Percentiles rank a stretch among this genome's conserved stretches.
These are phyloP conservation scores for Coniochaeta prunicola DNA, from an alignment of 2,329 filamentous ascomycete species.

Conservation along the genomic window DNA sequence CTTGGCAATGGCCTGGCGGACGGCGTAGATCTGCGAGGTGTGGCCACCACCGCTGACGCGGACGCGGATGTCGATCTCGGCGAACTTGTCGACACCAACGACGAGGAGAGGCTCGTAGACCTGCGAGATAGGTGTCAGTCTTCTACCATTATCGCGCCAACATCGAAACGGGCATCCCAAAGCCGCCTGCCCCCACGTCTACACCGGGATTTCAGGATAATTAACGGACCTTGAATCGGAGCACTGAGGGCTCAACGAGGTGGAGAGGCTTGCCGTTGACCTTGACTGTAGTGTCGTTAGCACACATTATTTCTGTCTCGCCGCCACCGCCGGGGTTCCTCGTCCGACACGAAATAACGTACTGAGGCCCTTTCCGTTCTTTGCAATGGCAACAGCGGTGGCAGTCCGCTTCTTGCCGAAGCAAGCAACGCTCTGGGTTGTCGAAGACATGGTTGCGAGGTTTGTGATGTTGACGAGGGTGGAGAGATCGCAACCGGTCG, in stretches of 20 bases:
- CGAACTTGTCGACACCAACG: conserved; percentile 76
- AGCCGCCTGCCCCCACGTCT: conserved; percentile 7
- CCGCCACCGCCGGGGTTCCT: neutral
- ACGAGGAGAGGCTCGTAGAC: conserved; percentile 99
- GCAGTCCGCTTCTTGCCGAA: conserved; percentile 99
- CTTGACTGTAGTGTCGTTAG: conserved; percentile 49
- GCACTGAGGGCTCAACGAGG: conserved; percentile 91
- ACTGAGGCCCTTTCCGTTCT: conserved; percentile 25
- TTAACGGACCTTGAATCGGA: conserved; percentile 82
- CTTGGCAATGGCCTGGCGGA: conserved; percentile 99
- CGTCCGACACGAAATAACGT: neutral
- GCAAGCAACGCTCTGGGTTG: conserved; percentile 83
- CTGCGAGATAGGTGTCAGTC: conserved; percentile 28
- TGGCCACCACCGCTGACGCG: conserved; percentile 96
- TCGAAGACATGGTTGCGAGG: conserved; percentile 57
- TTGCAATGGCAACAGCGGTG: conserved; percentile 89
- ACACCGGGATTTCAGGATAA: neutral
- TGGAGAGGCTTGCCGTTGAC: conserved; percentile 95
- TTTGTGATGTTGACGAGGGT: conserved; percentile 2
- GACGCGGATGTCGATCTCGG: conserved; percentile 73
- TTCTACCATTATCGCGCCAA: neutral
- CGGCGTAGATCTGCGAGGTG: conserved; percentile 82
- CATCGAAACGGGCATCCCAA: neutral
- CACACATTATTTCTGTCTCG: neutral
- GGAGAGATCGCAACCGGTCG: conserved; percentile 2